Evolutionary conservation across 116 monocot species (phyloP).

Genomic region (Phalaenopsis hybrid): DNA sequence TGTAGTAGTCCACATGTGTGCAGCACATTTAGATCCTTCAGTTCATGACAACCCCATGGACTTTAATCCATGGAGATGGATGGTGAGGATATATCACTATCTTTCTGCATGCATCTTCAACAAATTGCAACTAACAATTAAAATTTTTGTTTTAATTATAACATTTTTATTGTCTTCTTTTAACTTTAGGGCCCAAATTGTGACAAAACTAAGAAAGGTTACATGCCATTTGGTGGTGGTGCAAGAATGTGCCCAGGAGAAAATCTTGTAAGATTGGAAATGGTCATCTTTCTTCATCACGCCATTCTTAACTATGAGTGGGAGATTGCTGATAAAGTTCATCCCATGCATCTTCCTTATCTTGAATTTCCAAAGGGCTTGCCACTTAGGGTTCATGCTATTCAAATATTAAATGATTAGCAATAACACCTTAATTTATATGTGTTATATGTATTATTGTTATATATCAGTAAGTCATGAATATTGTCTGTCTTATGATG

Average conservation of each 20-base stretch:
- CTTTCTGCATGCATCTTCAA: neutral
- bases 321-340: neutral
- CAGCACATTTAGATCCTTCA: neutral
- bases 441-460: too few species aligned
- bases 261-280: constrained; percentile 21
- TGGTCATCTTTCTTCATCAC: constrained; percentile 17
- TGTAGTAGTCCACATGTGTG: neutral
- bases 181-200: neutral
- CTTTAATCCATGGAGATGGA: neutral
- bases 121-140: neutral
- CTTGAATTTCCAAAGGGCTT: neutral
- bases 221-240: constrained; percentile 29
- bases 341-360: neutral
- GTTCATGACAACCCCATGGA: neutral
- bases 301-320: neutral
- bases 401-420: too few species aligned
- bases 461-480: too few species aligned
- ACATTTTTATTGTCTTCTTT: too few species aligned
- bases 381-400: neutral
- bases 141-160: neutral
- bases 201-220: neutral
- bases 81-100: neutral
- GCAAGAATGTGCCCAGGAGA: constrained; percentile 14
- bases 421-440: too few species aligned
- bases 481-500: too few species aligned